Evolutionary conservation across 2,329 filamentous ascomycete species (phyloP).

Genomic region (Pestalotiopsis sp.): DNA sequence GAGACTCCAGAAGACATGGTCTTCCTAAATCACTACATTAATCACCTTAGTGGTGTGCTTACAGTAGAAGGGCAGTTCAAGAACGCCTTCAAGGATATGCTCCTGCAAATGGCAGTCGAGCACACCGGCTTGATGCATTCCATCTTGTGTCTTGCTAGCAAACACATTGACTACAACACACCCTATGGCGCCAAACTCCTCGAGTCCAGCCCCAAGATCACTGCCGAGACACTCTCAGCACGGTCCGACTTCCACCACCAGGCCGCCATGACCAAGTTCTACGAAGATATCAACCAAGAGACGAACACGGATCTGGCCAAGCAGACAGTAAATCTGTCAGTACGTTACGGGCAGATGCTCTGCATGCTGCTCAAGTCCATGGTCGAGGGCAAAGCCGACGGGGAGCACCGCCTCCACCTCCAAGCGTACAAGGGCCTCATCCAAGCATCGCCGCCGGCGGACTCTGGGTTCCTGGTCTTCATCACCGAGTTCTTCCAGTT

Average conservation of each 20-base stretch:
- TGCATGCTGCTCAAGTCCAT: slow-evolving; percentile 63
- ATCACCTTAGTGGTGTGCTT: slow-evolving; percentile 76
- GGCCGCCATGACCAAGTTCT: slow-evolving; percentile 56
- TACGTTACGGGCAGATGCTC: slow-evolving; percentile 65
- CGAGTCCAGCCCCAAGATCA: slow-evolving; percentile 50
- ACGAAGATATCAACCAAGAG: slow-evolving; percentile 46
- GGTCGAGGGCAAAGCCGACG: slow-evolving; percentile 58
- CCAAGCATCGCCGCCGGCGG: slow-evolving; percentile 59
- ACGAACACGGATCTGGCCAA: slow-evolving; percentile 46
- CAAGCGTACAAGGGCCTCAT: slow-evolving; percentile 75
- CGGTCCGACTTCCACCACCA: slow-evolving; percentile 60
- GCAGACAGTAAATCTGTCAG: slow-evolving; percentile 52
- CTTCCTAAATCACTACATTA: slow-evolving; percentile 83
- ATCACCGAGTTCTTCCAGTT: slow-evolving; percentile 85
- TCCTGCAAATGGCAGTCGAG: slow-evolving; percentile 79
- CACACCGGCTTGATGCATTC: slow-evolving; percentile 90
- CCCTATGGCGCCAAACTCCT: slow-evolving; percentile 59
- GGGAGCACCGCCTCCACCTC: slow-evolving; percentile 81
- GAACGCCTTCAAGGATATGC: slow-evolving; percentile 84
- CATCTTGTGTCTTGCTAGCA: slow-evolving; percentile 80
- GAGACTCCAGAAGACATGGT: slow-evolving; percentile 79
- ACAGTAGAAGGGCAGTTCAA: slow-evolving; percentile 80
- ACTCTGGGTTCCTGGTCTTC: slow-evolving; percentile 67
- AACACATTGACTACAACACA: slow-evolving; percentile 67
- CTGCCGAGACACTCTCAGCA: slow-evolving; percentile 46